Conservation (phyloP, 768 basidiomycete species). For the Nevesoporus exiguus region DNA sequence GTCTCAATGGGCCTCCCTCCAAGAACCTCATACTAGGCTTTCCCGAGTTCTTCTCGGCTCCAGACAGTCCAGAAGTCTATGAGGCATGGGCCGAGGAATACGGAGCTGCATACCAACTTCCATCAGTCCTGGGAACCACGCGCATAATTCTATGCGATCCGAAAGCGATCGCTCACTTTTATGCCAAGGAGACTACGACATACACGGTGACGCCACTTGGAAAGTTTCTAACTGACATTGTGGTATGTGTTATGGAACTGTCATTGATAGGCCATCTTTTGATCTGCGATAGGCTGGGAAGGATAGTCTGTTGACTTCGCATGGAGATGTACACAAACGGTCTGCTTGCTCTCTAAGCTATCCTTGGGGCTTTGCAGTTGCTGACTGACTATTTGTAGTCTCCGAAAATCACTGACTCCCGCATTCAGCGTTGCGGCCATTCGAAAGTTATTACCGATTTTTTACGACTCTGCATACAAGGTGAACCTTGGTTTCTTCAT, state of each 20-base stretch:
- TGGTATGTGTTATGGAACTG: constrained; percentile 18
- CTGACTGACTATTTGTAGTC: constrained; percentile 14
- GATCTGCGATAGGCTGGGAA: constrained; percentile 7
- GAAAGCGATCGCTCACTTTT: constrained; percentile 51
- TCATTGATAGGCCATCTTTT: background rate
- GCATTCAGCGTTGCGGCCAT: constrained; percentile 40
- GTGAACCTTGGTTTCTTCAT: constrained; percentile 15
- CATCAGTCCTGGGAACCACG: constrained; percentile 37
- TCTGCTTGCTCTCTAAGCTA: background rate
- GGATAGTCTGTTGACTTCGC: constrained; percentile 13
- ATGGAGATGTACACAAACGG: constrained; percentile 20
- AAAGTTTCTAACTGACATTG: constrained; percentile 27
- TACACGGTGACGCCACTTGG: constrained; percentile 27
- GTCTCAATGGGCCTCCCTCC: constrained; percentile 42
- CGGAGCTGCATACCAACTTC: constrained; percentile 44
- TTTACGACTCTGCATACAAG: constrained; percentile 40
- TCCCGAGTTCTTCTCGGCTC: constrained; percentile 25
- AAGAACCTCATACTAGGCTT: constrained; percentile 43
- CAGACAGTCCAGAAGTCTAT: constrained; percentile 36
- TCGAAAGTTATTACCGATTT: constrained; percentile 30
- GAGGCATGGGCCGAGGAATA: constrained; percentile 47
- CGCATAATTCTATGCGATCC: constrained; percentile 43
- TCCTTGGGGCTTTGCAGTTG: background rate
- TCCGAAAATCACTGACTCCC: constrained; percentile 37
- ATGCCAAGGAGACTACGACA: constrained; percentile 46